phyloP scores from a whole-genome alignment of 371 early-diverging fungal genomes.

The Mucor circinelloides region DNA sequence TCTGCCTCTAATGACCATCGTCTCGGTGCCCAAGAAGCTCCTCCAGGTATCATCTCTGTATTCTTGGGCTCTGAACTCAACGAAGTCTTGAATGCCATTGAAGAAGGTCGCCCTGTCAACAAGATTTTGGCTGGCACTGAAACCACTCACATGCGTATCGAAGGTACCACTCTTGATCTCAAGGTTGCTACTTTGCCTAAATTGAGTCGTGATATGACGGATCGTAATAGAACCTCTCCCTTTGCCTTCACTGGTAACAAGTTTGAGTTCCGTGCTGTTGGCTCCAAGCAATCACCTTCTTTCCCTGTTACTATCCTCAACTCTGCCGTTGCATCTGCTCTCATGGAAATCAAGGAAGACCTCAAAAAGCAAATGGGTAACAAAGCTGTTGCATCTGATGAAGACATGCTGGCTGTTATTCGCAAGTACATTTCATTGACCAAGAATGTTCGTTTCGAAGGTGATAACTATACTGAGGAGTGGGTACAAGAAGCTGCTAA shows the following conservation, averaged over 20 bases:
- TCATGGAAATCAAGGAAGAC: constrained; percentile 73
- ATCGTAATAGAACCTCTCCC: constrained; percentile 98
- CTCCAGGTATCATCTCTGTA: constrained; percentile 95
- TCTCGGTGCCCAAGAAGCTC: constrained; percentile 98
- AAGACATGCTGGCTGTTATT: constrained; percentile 89
- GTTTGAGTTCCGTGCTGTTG: constrained; percentile 99
- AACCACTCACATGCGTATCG: constrained; percentile 87
- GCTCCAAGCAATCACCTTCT: constrained; percentile 96
- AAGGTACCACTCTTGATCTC: constrained; percentile 94
- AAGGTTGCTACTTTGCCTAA: constrained; percentile 92
- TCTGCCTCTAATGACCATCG: constrained; percentile 96
- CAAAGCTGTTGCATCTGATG: constrained; percentile 75
- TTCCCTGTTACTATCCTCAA: constrained; percentile 94
- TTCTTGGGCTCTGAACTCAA: constrained; percentile 95
- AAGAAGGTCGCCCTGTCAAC: constrained; percentile 85
- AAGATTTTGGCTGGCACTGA: constrained; percentile 78
- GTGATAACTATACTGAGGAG: constrained; percentile 90
- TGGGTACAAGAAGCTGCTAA: constrained; percentile 80
- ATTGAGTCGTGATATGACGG: constrained; percentile 95
- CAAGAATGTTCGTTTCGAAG: constrained; percentile 94
- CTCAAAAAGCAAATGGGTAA: constrained; percentile 77
- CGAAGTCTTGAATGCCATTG: constrained; percentile 91
- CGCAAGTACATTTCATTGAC: constrained; percentile 79
- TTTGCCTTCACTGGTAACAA: constrained; percentile 99
- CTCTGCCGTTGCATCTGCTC: constrained; percentile 88